Conservation (phyloP, 1,284 basidiomycete species). For the Retiboletus fuscus region DNA sequence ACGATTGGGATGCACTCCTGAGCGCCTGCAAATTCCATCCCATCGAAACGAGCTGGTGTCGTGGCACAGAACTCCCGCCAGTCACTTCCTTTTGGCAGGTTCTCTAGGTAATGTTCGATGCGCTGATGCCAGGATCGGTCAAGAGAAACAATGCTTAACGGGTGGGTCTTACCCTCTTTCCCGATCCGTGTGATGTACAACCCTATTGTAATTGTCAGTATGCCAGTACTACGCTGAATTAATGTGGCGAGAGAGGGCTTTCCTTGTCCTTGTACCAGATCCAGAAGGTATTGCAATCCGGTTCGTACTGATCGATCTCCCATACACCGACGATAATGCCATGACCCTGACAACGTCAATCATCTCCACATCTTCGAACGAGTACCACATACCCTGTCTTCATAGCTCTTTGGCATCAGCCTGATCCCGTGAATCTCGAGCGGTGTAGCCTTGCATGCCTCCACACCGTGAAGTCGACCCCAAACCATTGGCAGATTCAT, state of each 20-base stretch:
- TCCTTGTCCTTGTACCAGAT: slow-evolving; percentile 43
- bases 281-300: slow-evolving; percentile 40
- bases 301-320: slow-evolving; percentile 38
- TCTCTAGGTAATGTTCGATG: slow-evolving; percentile 44
- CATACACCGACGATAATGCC: slow-evolving; percentile 37
- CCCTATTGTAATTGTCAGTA: slow-evolving; percentile 31
- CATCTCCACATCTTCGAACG: neutral
- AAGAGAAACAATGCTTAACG: neutral
- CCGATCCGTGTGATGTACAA: slow-evolving; percentile 40
- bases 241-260: slow-evolving; percentile 4
- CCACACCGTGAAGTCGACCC: slow-evolving; percentile 21
- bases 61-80: slow-evolving; percentile 50
- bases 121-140: slow-evolving; percentile 8
- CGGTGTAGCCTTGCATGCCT: slow-evolving; percentile 40
- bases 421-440: slow-evolving; percentile 43
- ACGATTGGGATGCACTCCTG: slow-evolving; percentile 33
- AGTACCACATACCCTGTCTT: slow-evolving; percentile 36
- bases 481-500: slow-evolving; percentile 38
- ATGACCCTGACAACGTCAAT: slow-evolving; percentile 30
- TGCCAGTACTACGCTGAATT: neutral
- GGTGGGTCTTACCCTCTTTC: slow-evolving; percentile 36
- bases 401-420: slow-evolving; percentile 40
- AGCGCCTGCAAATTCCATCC: slow-evolving; percentile 42
- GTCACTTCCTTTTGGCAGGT: slow-evolving; percentile 37
- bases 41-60: slow-evolving; percentile 41